Conservation (phyloP, 495 filamentous ascomycete genomes). For the Clohesyomyces aquaticus region DNA sequence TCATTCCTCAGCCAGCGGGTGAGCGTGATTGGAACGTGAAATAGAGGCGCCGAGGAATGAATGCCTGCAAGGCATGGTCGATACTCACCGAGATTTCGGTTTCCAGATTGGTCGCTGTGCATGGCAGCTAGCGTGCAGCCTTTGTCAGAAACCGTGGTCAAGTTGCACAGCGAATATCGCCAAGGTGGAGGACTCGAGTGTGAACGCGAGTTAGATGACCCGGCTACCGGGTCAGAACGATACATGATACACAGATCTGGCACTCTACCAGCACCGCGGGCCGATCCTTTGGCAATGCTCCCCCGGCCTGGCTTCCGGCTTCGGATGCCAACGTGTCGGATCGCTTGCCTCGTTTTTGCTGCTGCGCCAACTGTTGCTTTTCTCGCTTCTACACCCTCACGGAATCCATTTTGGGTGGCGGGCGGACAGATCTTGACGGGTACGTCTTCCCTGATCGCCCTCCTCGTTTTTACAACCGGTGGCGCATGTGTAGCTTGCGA, state of each 20-base stretch:
- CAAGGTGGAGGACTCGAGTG: slow-evolving; percentile 24
- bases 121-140: slow-evolving; percentile 22
- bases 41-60: slow-evolving; percentile 17
- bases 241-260: slow-evolving; percentile 35
- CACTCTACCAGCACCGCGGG: slow-evolving; percentile 26
- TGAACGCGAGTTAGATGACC: slow-evolving; percentile 8
- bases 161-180: slow-evolving; percentile 35
- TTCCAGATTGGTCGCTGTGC: slow-evolving; percentile 31
- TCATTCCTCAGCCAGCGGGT: slow-evolving; percentile 27
- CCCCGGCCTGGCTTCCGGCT: background rate
- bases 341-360: slow-evolving; percentile 16
- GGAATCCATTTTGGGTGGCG: background rate
- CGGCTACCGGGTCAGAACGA: slow-evolving; percentile 29
- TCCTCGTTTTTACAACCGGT: slow-evolving; percentile 22
- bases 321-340: slow-evolving; percentile 19
- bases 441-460: slow-evolving; percentile 15
- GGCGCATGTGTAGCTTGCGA: slow-evolving; percentile 23
- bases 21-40: slow-evolving; percentile 1
- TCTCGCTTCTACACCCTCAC: slow-evolving; percentile 16
- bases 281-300: slow-evolving; percentile 26
- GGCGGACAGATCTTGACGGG: slow-evolving; percentile 2
- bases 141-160: slow-evolving; percentile 16
- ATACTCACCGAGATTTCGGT: slow-evolving; percentile 14
- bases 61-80: slow-evolving; percentile 13
- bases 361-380: background rate